Evolutionary conservation across 2,329 filamentous ascomycete species (phyloP).

Genomic region (Raffaelea albimanens): DNA sequence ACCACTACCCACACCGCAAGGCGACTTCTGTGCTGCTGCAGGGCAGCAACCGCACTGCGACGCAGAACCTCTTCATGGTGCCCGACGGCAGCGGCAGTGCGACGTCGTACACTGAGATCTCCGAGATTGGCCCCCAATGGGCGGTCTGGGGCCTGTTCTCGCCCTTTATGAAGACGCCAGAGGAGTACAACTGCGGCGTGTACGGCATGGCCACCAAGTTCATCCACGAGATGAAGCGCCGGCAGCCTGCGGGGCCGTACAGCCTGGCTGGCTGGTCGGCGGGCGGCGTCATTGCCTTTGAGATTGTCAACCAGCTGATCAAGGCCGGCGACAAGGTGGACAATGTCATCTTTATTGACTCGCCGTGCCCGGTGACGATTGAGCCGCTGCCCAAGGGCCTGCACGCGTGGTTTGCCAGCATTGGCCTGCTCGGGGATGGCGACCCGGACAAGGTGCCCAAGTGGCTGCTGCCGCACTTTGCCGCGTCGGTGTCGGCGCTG

Average conservation of each 20-base stretch:
- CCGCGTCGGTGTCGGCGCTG: slow-evolving; percentile 56
- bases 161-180: slow-evolving; percentile 61
- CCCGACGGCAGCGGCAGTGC: slow-evolving; percentile 50
- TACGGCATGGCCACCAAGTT: slow-evolving; percentile 56
- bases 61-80: slow-evolving; percentile 41
- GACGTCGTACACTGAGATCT: slow-evolving; percentile 57
- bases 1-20: slow-evolving; percentile 40
- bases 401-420: slow-evolving; percentile 63
- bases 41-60: slow-evolving; percentile 38
- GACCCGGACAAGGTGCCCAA: slow-evolving; percentile 52
- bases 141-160: slow-evolving; percentile 54
- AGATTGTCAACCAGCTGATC: slow-evolving; percentile 52
- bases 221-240: slow-evolving; percentile 59
- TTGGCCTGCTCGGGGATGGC: slow-evolving; percentile 59
- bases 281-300: slow-evolving; percentile 63
- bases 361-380: slow-evolving; percentile 57
- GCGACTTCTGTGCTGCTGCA: slow-evolving; percentile 37
- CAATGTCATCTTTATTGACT: slow-evolving; percentile 55
- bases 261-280: slow-evolving; percentile 67
- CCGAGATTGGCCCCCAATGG: slow-evolving; percentile 35
- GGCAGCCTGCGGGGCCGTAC: slow-evolving; percentile 61
- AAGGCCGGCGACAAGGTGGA: slow-evolving; percentile 48
- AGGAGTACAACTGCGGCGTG: slow-evolving; percentile 56
- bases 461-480: slow-evolving; percentile 70
- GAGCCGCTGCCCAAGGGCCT: slow-evolving; percentile 55